Conservation (phyloP, 2,329 filamentous ascomycete species). For the Fusarium cyanostomum region DNA sequence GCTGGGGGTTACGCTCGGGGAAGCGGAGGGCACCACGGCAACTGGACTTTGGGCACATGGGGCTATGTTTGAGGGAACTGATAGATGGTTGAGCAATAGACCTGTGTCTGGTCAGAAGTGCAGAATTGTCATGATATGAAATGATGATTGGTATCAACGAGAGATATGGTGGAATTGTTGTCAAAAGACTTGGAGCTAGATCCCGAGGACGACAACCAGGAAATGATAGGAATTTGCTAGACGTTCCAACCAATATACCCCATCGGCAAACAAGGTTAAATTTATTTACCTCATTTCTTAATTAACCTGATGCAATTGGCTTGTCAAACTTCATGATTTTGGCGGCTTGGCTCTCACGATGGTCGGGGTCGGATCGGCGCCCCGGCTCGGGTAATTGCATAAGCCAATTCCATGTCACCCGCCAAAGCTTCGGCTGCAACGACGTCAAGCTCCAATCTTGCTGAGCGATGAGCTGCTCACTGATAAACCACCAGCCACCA, state of each 20-base stretch:
- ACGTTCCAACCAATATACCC: conserved; percentile 28
- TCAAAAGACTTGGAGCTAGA: background rate
- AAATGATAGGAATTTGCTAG: conserved; percentile 11
- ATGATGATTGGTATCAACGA: background rate
- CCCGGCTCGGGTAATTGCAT: conserved; percentile 47
- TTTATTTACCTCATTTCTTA: conserved; percentile 2
- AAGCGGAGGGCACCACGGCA: conserved; percentile 53
- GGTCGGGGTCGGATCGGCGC: conserved; percentile 20
- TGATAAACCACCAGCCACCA: conserved; percentile 37
- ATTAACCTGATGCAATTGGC: background rate
- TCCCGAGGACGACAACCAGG: background rate
- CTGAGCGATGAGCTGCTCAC: conserved; percentile 36
- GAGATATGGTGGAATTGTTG: background rate
- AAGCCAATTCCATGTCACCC: conserved; percentile 29
- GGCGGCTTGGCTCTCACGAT: conserved; percentile 16
- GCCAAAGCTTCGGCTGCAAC: conserved; percentile 27
- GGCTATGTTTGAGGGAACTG: conserved; percentile 55
- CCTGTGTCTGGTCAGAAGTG: background rate
- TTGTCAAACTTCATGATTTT: conserved; percentile 9
- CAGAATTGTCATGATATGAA: conserved; percentile 6
- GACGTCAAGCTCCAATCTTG: conserved; percentile 29
- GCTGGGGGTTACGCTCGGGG: conserved; percentile 58
- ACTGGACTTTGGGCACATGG: conserved; percentile 72
- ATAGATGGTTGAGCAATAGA: background rate
- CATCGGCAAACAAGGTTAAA: background rate